Evolutionary conservation across 768 basidiomycete genomes (phyloP).

Genomic region (Rhodosporidiobolus odoratus): DNA sequence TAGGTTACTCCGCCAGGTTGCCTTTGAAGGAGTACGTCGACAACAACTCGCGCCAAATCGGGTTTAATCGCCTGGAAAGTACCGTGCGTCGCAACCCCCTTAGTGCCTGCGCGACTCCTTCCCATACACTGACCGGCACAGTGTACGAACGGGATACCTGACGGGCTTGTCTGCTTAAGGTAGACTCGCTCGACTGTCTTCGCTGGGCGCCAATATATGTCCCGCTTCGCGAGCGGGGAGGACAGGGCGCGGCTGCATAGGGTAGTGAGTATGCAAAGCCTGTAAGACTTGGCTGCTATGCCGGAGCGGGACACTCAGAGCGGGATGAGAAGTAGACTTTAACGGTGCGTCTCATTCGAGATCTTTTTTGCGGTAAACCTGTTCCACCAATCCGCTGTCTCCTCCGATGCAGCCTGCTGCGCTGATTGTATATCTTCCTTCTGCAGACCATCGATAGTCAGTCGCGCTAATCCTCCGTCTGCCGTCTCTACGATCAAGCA

Average conservation of each 20-base stretch:
- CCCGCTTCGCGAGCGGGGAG: slow-evolving; percentile 39
- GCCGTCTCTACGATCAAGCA: too few relatives aligned
- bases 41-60: slow-evolving; percentile 45
- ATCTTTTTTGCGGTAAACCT: background rate
- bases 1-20: background rate
- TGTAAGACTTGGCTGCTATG: slow-evolving; percentile 63
- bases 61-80: slow-evolving; percentile 43
- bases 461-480: too few relatives aligned
- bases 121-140: background rate
- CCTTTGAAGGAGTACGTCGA: slow-evolving; percentile 40
- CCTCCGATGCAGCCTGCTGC: too few relatives aligned
- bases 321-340: background rate
- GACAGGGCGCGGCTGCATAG: slow-evolving; percentile 51
- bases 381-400: too few relatives aligned
- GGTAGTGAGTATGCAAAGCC: slow-evolving; percentile 81
- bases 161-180: slow-evolving; percentile 73
- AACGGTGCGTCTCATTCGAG: background rate
- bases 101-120: background rate
- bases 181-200: slow-evolving; percentile 64
- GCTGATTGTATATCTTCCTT: too few relatives aligned
- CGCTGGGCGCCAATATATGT: slow-evolving; percentile 55
- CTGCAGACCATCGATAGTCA: too few relatives aligned
- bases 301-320: slow-evolving; percentile 49
- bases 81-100: slow-evolving; percentile 34
- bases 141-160: slow-evolving; percentile 55